These are phyloP conservation scores for Monosporascus sp. DNA, from an alignment of 2,329 filamentous ascomycete genomes.

Conservation along the genomic window DNA sequence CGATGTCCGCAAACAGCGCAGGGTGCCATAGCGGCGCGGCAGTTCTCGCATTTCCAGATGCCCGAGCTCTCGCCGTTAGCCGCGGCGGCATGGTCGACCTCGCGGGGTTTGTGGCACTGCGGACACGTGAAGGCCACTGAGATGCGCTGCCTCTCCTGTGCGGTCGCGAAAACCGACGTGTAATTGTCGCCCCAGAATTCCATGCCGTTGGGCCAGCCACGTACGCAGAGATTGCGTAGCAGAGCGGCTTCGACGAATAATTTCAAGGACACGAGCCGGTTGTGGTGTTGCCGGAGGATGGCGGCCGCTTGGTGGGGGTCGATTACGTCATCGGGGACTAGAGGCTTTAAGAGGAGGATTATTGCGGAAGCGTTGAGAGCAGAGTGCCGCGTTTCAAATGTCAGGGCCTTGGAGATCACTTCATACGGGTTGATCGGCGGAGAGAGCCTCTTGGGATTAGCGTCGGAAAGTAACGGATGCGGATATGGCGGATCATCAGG, in stretches of 20 bases:
- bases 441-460: conserved; percentile 2
- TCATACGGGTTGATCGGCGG: conserved; percentile 51
- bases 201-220: conserved; percentile 50
- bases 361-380: conserved; percentile 58
- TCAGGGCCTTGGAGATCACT: conserved; percentile 48
- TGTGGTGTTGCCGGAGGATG: conserved; percentile 56
- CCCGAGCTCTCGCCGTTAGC: conserved; percentile 34
- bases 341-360: conserved; percentile 53
- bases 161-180: conserved; percentile 45
- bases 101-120: conserved; percentile 51
- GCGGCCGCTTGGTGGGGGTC: conserved; percentile 51
- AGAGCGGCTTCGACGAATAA: conserved; percentile 58
- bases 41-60: conserved; percentile 57
- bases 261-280: conserved; percentile 53
- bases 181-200: conserved; percentile 52
- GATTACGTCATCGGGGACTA: conserved; percentile 51
- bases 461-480: conserved; percentile 31
- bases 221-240: conserved; percentile 55
- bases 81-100: conserved; percentile 42
- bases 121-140: conserved; percentile 51
- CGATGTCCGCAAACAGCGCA: conserved; percentile 57
- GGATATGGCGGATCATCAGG: conserved; percentile 52
- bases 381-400: conserved; percentile 52
- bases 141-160: conserved; percentile 45
- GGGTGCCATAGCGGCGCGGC: conserved; percentile 45